phyloP scores from a whole-genome alignment of 768 basidiomycete genomes.

The Termitomyces sp. region DNA sequence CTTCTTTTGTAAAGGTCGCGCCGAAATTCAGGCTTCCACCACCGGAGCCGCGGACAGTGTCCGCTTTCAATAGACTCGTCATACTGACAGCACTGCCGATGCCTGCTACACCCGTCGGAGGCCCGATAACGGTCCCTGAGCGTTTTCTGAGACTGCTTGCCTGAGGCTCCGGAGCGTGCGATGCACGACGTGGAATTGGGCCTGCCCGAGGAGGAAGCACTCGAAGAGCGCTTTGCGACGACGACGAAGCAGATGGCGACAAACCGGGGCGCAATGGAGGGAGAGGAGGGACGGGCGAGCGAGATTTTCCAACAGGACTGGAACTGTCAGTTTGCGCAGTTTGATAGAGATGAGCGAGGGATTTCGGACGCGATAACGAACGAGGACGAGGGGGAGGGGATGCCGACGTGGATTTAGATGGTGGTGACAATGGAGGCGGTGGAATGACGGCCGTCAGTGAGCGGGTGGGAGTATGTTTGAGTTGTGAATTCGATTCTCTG shows the following conservation, averaged over 20 bases:
- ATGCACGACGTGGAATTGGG: constrained; percentile 19
- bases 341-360: constrained; percentile 14
- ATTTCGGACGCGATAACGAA: constrained; percentile 9
- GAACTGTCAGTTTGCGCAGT: constrained; percentile 11
- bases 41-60: constrained; percentile 12
- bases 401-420: neutral
- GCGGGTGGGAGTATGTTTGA: constrained; percentile 8
- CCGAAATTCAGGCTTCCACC: constrained; percentile 19
- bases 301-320: constrained; percentile 13
- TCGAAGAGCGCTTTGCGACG: neutral
- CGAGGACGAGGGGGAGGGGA: constrained; percentile 2
- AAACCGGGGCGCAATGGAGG: neutral
- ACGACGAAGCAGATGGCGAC: constrained; percentile 4
- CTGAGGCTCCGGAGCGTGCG: constrained; percentile 21
- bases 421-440: constrained; percentile 3
- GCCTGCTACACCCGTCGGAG: constrained; percentile 14
- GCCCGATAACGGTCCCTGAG: constrained; percentile 25
- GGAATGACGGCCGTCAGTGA: constrained; percentile 7
- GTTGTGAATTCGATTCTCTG: constrained; percentile 19
- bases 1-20: constrained; percentile 5
- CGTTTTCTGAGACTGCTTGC: constrained; percentile 20
- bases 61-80: constrained; percentile 14
- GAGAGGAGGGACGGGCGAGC: constrained; percentile 4
- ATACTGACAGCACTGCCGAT: constrained; percentile 15
- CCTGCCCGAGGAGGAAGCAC: constrained; percentile 8